Base-by-base conservation (phyloP, 768 basidiomycete species). In the Infundibulicybe gibba region DNA sequence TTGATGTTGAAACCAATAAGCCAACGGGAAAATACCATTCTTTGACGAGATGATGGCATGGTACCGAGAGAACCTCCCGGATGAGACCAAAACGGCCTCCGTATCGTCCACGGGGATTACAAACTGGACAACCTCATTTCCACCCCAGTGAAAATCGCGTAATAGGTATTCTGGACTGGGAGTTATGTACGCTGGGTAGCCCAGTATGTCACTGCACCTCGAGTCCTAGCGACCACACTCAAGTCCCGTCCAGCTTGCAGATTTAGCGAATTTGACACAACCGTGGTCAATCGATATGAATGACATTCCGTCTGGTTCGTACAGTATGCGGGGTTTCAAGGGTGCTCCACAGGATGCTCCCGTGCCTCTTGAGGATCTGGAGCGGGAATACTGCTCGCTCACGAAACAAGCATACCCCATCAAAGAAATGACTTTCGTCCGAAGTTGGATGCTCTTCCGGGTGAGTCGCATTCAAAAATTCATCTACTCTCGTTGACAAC, bases 111-210 rank as follows among this genome's bases (percentile, higher is more conserved):
- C 61, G 95, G 95, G 20, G 95, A 99, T 65, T 98, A 90, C 63
- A 99, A 99, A 64, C 72, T 95, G n/a, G 95, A 99, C 66, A 99
- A 99, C 63, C 63, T 99, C 53, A 78, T 97, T 98, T 97, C 67
- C 94, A 98, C 56, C 86, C 88, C 0, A 90, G 85, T 0, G 86
- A 97, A 65, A 91, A 94, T 50, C 74, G 79, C 35, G 94, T 98
- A 3, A 93, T 98, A 52, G 97, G 92, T 5, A 92, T 99, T 33
- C 66, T 99, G 42, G 95, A 99, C 59, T 99, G 95, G 95, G 95
- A 99, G 61, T 70, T 99, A 20, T 97, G 92, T 59, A 97, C 95
- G 0, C 77, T 99, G 9, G 94, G 94, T 5, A 92, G 88, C 58
- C 90, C 92, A 31, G 88, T 93, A 61, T 14, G 83, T 68, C 14